Evolutionary conservation across 192 early-diverging fungal species (phyloP).

Genomic region (Entomortierella beljakovae): DNA sequence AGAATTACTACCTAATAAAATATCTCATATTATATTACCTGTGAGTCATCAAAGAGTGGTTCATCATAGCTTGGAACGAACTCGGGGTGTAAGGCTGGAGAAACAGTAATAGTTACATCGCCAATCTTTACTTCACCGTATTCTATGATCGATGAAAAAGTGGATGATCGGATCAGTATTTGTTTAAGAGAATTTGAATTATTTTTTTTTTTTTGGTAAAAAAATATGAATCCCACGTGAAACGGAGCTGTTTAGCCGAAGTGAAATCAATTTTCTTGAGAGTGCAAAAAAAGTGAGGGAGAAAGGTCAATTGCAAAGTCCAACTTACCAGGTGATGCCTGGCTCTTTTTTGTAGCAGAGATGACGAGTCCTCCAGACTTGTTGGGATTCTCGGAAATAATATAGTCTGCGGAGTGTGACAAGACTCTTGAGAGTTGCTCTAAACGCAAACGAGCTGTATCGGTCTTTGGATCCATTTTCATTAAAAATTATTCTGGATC

Average conservation of each 20-base stretch:
- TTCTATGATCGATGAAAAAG: slow-evolving; percentile 16
- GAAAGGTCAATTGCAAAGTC: neutral
- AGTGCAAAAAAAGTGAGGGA: neutral
- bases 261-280: neutral
- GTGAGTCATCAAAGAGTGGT: slow-evolving; percentile 67
- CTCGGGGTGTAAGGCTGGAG: slow-evolving; percentile 59
- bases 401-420: slow-evolving; percentile 53
- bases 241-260: neutral
- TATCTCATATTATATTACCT: slow-evolving; percentile 38
- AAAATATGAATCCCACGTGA: slow-evolving; percentile 24
- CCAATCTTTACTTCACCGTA: slow-evolving; percentile 65
- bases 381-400: slow-evolving; percentile 45
- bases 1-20: no score
- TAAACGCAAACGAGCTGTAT: slow-evolving; percentile 38
- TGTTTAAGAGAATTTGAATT: no score
- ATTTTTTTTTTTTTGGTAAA: no score
- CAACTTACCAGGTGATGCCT: slow-evolving; percentile 21
- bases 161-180: no score
- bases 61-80: slow-evolving; percentile 62
- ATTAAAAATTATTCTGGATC: neutral
- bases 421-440: slow-evolving; percentile 46
- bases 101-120: slow-evolving; percentile 64
- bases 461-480: slow-evolving; percentile 46
- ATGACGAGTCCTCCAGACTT: slow-evolving; percentile 44
- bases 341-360: slow-evolving; percentile 39